Evolutionary conservation across 139 green algal genomes (phyloP), one percentile per base, ranked within the genome.

Genomic region (Chlorella sp.): DNA sequence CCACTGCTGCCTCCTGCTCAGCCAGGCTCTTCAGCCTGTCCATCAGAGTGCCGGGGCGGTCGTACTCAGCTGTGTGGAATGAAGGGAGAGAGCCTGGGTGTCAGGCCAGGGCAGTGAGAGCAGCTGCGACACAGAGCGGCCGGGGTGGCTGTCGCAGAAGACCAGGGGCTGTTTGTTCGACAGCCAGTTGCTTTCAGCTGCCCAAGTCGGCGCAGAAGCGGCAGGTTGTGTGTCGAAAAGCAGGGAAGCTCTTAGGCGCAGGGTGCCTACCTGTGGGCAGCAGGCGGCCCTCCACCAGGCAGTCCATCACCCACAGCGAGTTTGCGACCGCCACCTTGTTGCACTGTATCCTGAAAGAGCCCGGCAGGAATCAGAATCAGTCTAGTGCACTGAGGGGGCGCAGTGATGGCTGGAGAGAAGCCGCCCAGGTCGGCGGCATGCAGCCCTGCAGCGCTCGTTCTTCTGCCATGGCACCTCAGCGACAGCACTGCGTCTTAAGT

Each of bases 301-400:
- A 78, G 41, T 78, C 70, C 26, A 60, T 13, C 70, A 78, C 18
- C 70, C 70, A 78, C 39, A 78, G 39, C 21, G 39, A 26, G 70
- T 78, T 78, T 25, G 38, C 26, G 2, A 78, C 26, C 25, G 32
- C 70, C 6, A 60, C 26, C 26, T 12, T 60, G 70, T 38, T 26
- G 70, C 25, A 23, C 1, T 60, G 12, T 0, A 4, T 13, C 41
- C 70, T 78, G 70, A n/a, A n/a, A n/a, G n/a, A n/a, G n/a, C n/a
- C n/a, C 70, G 30, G 51, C 51, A 60, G 11, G 21, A 23, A 34
- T 30, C 64, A 69, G 34, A 2, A 23, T 15, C 3, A 51, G 16
- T 32, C 15, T 7, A 11, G 16, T 30, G 32, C 68, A 47, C 15
- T 47, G n/a, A 2, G 21, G 2, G 20, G 16, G 20, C 21, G 25